These are phyloP conservation scores for Herpetomonas samuelpessoai DNA, from an alignment of 208 protist species.

Conservation along the genomic window DNA sequence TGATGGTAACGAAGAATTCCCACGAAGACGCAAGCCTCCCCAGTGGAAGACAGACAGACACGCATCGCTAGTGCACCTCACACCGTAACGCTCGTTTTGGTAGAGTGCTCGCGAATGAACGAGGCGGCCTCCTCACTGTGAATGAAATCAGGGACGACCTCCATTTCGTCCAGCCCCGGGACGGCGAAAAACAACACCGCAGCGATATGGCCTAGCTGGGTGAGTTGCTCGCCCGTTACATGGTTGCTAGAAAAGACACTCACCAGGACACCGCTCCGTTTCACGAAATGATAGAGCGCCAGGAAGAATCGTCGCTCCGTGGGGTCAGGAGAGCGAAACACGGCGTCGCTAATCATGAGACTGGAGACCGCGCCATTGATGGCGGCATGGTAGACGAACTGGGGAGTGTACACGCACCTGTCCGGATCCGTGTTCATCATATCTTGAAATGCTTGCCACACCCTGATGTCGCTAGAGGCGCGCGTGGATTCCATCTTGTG, in stretches of 20 bases:
- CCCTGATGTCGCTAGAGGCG: constrained; percentile 87
- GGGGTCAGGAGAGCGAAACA: constrained; percentile 90
- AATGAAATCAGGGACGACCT: constrained; percentile 60
- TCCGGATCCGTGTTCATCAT: constrained; percentile 88
- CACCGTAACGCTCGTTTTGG: constrained; percentile 28
- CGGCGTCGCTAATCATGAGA: constrained; percentile 91
- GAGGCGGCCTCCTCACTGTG: constrained; percentile 44
- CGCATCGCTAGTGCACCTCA: too few species aligned
- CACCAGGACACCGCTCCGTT: constrained; percentile 74
- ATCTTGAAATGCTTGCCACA: constrained; percentile 93
- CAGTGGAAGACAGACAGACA: too few species aligned
- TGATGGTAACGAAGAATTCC: too few species aligned
- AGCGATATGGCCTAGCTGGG: constrained; percentile 90
- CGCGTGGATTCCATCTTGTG: constrained; percentile 85
- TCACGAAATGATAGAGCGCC: constrained; percentile 85
- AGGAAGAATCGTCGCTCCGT: constrained; percentile 90
- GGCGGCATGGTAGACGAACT: constrained; percentile 83
- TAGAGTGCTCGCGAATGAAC: constrained; percentile 68
- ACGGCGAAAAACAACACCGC: constrained; percentile 93
- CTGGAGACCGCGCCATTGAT: constrained; percentile 74
- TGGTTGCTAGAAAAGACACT: constrained; percentile 94
- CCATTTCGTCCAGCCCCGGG: constrained; percentile 89
- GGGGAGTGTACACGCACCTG: constrained; percentile 91
- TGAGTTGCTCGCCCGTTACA: constrained; percentile 94
- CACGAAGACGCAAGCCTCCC: too few species aligned